A percentile compares a stretch with the other conserved stretches of the same genome.
Conservation (phyloP, 805 yeast species). For the Candida chauliodis region DNA sequence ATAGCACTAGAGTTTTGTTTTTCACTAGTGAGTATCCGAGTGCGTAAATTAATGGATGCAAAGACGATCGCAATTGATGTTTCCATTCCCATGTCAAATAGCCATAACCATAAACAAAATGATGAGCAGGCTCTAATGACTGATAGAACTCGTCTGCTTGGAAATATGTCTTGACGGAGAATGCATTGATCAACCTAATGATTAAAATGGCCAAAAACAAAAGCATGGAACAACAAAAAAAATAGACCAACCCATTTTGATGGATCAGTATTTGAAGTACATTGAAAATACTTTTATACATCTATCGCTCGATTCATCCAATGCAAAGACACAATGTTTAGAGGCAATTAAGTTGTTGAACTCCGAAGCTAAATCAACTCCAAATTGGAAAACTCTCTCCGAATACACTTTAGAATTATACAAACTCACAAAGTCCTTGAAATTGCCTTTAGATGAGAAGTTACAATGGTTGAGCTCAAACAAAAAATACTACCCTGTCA, state of each 20-base stretch:
- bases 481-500: conserved; percentile 18
- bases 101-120: conserved; percentile 72
- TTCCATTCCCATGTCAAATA: conserved; percentile 94
- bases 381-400: conserved; percentile 13
- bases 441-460: conserved; percentile 13
- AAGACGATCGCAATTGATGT: conserved; percentile 65
- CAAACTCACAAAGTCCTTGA: conserved; percentile 5
- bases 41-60: conserved; percentile 75
- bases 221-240: neutral
- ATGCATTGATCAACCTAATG: conserved; percentile 50
- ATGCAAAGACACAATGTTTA: conserved; percentile 19
- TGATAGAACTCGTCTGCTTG: conserved; percentile 98
- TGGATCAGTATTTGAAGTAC: conserved; percentile 3
- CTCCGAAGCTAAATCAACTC: conserved; percentile 11
- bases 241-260: neutral
- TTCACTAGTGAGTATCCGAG: conserved; percentile 28
- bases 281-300: conserved; percentile 17
- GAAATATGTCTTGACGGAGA: conserved; percentile 69
- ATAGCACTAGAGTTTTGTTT: conserved; percentile 35
- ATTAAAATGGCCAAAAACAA: conserved; percentile 6
- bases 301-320: conserved; percentile 14
- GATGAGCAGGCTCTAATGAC: conserved; percentile 87
- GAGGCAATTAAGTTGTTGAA: conserved; percentile 24
- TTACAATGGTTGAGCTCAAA: conserved; percentile 26
- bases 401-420: conserved; percentile 21